A percentile compares a stretch with the other conserved stretches of the same genome.
Evolutionary conservation across 148 eudicot species (phyloP).

Genomic region (Vaccinium myrtillus): DNA sequence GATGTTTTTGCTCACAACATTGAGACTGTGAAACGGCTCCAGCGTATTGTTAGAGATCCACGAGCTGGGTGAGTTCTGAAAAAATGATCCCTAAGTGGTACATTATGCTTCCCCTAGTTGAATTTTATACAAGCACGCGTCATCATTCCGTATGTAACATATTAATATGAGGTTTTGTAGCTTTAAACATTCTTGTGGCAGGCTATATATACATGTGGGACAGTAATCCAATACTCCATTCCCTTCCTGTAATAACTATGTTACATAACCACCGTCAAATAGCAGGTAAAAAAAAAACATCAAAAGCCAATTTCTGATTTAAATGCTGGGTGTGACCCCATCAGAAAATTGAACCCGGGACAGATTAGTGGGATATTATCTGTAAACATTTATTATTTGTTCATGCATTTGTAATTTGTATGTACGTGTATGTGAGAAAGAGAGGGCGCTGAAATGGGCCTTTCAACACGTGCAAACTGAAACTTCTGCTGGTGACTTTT

Average conservation of each 20-base stretch:
- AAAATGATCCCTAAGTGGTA: not conserved
- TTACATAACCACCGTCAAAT: not conserved
- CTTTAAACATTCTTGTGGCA: not conserved
- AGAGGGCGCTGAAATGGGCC: not conserved
- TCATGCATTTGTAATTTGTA: not conserved
- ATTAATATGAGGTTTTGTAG: not conserved
- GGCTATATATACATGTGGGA: not conserved
- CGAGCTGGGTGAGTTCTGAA: constrained; percentile 76
- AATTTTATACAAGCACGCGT: not conserved
- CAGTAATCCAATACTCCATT: not conserved
- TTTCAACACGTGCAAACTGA: not conserved
- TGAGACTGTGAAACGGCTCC: constrained; percentile 90
- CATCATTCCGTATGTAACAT: not conserved
- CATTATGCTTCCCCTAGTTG: not conserved
- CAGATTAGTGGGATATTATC: not conserved
- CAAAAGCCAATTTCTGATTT: not conserved
- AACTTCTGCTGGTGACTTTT: not conserved
- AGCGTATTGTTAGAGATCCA: constrained; percentile 92
- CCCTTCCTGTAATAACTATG: not conserved
- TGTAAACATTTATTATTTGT: not conserved
- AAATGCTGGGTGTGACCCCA: not conserved
- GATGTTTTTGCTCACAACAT: constrained; percentile 98
- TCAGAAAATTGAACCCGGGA: not conserved
- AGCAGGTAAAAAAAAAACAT: not conserved
- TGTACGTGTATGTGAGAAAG: not conserved